These are phyloP conservation scores for Fusarium nanum DNA, from an alignment of 2,329 filamentous ascomycete species.

Conservation along the genomic window DNA sequence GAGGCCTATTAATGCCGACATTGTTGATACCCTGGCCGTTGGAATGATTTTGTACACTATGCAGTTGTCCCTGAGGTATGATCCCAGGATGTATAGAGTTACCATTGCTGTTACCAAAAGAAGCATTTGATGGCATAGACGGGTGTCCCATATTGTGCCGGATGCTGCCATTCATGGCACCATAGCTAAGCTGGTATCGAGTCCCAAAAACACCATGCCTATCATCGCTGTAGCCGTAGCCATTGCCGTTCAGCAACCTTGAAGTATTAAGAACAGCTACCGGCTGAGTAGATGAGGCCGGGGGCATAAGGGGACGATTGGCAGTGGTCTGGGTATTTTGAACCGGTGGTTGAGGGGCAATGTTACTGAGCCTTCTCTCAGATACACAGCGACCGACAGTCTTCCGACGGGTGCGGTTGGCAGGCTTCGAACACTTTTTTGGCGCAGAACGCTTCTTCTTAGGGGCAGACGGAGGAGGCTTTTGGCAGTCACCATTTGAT, in stretches of 20 bases:
- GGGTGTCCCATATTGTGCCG: background rate
- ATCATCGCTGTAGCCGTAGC: background rate
- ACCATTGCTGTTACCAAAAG: background rate
- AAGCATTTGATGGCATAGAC: background rate
- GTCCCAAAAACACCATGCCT: background rate
- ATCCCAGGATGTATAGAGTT: background rate
- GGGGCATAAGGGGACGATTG: background rate
- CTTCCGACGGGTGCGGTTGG: background rate
- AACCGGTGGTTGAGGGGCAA: background rate
- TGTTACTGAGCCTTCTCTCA: rapidly evolving
- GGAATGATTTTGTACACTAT: background rate
- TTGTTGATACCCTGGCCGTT: background rate
- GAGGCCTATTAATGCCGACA: background rate
- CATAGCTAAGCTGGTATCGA: background rate
- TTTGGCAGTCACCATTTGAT: background rate
- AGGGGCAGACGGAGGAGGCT: background rate
- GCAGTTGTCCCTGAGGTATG: background rate
- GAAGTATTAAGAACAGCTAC: background rate
- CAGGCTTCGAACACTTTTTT: background rate
- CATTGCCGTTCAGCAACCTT: background rate
- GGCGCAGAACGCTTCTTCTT: background rate
- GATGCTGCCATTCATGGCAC: background rate
- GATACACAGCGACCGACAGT: rapidly evolving
- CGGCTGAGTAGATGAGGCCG: no score
- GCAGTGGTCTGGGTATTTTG: background rate